Evolutionary conservation across 192 early-diverging fungal genomes (phyloP).

Genomic region (Dimargaris xerosporica): DNA sequence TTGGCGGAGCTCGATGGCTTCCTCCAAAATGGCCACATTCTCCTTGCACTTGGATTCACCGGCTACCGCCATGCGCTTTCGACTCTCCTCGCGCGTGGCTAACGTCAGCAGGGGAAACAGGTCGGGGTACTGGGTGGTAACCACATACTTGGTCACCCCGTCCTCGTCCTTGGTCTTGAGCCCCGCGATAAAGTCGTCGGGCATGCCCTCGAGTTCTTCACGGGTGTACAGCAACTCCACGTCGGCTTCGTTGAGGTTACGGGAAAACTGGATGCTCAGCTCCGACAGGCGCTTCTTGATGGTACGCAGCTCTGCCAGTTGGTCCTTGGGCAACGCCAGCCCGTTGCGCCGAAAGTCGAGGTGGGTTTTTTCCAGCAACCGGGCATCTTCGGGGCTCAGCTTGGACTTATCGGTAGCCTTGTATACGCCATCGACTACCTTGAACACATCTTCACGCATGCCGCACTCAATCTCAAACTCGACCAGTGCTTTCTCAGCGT

Average conservation of each 20-base stretch:
- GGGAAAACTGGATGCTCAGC: conserved; percentile 50
- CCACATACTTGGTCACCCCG: conserved; percentile 41
- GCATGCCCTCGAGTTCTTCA: conserved; percentile 56
- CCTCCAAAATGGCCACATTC: conserved; percentile 42
- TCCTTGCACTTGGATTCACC: conserved; percentile 40
- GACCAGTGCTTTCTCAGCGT: conserved; percentile 32
- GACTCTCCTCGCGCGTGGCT: conserved; percentile 34
- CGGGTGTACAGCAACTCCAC: conserved; percentile 30
- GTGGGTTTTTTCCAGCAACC: conserved; percentile 52
- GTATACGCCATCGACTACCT: conserved; percentile 33
- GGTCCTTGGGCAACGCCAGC: conserved; percentile 40
- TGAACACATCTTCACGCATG: conserved; percentile 50
- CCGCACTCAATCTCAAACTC: conserved; percentile 47
- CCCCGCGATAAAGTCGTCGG: conserved; percentile 49
- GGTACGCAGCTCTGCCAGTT: conserved; percentile 41
- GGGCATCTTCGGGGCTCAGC: conserved; percentile 43
- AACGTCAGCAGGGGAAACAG: conserved; percentile 27
- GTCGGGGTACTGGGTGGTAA: conserved; percentile 64
- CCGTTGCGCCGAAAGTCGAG: conserved; percentile 54
- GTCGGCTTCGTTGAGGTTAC: conserved; percentile 53
- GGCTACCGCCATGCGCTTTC: conserved; percentile 30
- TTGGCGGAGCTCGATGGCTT: conserved; percentile 36
- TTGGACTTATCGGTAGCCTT: conserved; percentile 18
- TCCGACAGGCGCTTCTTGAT: conserved; percentile 53
- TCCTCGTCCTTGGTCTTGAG: conserved; percentile 37